Evolutionary conservation across 495 filamentous ascomycete genomes (phyloP), one percentile per base, ranked within the genome.

Genomic region (Evernia prunastri): DNA sequence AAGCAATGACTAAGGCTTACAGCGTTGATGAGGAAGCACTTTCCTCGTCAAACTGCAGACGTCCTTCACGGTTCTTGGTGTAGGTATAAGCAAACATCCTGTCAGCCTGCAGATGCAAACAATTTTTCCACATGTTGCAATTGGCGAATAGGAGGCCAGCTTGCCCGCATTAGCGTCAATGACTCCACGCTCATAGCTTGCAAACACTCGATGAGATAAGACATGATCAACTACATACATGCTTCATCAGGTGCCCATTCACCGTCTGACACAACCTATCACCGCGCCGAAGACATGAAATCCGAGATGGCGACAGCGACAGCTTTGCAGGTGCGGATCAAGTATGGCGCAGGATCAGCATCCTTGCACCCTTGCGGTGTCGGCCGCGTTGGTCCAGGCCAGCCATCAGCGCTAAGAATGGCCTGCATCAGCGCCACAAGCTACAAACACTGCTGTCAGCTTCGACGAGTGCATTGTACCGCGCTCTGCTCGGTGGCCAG

Each of bases 341-440:
- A 31, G 23, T 23, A 13, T 11, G 45, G 15, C 12, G 45, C 45
- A 45, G 42, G 25, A 60, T 60, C 20, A 17, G 20, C 17, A 37
- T 1, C 42, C 42, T 31, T 23, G 27, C 37, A 18, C 47, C 42
- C 42, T 31, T 23, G 27, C 37, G 18, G 23, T 15, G 4, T 51
- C 18, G 20, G 39, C 18, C 27, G 49, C 49, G 60, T 37, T 15
- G 18, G 4, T 54, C 36, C 25, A 31, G 31, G 0, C 25, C 36
- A 56, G 25, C 23, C 17, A 56, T n/a, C 49, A 35, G 36, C 60
- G 36, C 60, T 62, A 56, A 39, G 29, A 36, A 62, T 42, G 35
- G 31, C 35, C 60, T 53, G 60, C 60, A 56, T 40, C 51, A 42
- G 33, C 53, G 60, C 51, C 33, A 39, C 37, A 54, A 25, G n/a